Base-by-base conservation (phyloP, 257 asterid genomes). In the Nicotiana tomentosiformis region DNA sequence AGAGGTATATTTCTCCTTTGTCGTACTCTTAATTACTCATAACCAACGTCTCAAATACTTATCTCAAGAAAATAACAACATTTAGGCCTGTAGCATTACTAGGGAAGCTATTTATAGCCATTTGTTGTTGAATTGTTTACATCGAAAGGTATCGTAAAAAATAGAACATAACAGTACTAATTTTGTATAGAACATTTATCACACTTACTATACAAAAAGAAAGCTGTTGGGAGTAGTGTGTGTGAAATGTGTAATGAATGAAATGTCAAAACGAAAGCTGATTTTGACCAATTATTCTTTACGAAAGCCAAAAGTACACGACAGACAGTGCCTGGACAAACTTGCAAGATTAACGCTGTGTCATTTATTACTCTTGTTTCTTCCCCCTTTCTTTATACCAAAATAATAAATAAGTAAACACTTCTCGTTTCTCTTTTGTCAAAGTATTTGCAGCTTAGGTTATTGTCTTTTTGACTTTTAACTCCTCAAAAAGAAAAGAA, bases 281-380 rank as follows among this genome's bases (percentile, higher is more conserved):
- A 74, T 23, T 23, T 74, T 49, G 80, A 74, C 62, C 62, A 49
- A 26, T 49, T 74, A 74, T 74, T 74, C 80, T 74, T 49, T 49
- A 74, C 64, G 43, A 49, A 74, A 49, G 51, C 62, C 80, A 74
- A 15, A 74, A 74, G 62, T 74, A 74, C 80, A 74, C 64, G 80
- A 74, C 64, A 74, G 80, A 74, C 80, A 74, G 80, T 32, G 35
- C 61, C 15, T 58, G 43, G 80, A 82, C 83, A 82, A 85, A 78
- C 46, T 23, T 57, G 46, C 68, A 58, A 77, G 56, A 55, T 77
- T 51, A 43, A 33, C 80, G 80, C 80, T 74, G 23, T 35, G 0
- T 23, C 80, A 74, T 74, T 74, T 74, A 49, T 51, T 39, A 74
- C 26, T 14, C 37, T 32, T 8, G 16, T 74, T 74, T 49, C 51